Evolutionary conservation across 805 yeast species (phyloP), one percentile per base, ranked within the genome.

Genomic region (Debaryomyces prosopidis): DNA sequence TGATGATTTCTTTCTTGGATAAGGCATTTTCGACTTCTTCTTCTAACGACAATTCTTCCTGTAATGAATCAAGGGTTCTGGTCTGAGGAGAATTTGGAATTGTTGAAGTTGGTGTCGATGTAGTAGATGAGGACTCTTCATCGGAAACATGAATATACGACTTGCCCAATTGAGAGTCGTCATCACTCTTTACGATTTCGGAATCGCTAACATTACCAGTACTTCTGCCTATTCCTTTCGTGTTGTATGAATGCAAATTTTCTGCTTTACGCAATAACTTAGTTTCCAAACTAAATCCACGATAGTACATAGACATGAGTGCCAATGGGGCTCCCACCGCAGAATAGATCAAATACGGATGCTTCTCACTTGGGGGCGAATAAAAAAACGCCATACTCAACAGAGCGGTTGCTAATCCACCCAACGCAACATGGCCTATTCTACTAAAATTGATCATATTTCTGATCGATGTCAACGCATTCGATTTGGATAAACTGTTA

Each of bases 331-430:
- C 74, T n/a, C 81, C 79, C 6, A 79, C 40, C n/a, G 84, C 74
- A 39, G 85, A 72, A 60, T 87, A 87, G 11, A 87, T 57, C 57
- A 87, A 73, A 60, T 86, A 87, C 16, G 94, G 94, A 63, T 87
- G 95, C 62, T 79, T 79, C 45, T 76, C 82, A 31, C 68, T 59
- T 4, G 63, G 52, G 16, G 87, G 81, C 0, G 89, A 81, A 40
- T 74, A 72, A 40, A 66, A 67, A 58, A 75, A 86, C n/a, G 85
- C 84, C 50, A 75, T 52, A 27, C 72, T 66, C 52, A 86, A 81
- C 40, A 81, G 68, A 30, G 70, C 63, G 1, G 85, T 54, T 6
- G 85, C 73, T 18, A 81, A 35, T 3, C 76, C 58, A 14, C 83
- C 82, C 28, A 82, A 64, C 2, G 61, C 50, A 11, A 58, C 36